Evolutionary conservation across 2,329 filamentous ascomycete genomes (phyloP).

Genomic region (Botryotinia convoluta): DNA sequence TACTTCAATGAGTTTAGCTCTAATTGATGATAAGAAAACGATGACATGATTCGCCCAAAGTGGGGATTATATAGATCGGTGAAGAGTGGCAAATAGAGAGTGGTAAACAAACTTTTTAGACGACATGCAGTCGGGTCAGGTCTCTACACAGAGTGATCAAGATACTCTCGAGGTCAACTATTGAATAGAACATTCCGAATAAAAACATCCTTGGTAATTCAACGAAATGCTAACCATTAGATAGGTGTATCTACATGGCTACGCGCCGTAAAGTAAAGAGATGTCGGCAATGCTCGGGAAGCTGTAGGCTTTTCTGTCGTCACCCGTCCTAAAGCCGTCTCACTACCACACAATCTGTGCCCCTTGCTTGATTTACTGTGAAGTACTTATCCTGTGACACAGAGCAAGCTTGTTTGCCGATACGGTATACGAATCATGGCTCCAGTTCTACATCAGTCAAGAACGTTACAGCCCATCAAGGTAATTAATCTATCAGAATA

Average conservation of each 20-base stretch:
- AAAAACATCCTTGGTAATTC: not conserved
- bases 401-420: not conserved
- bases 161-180: not conserved
- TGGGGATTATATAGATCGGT: not conserved
- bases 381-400: not conserved
- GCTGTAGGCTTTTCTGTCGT: not conserved
- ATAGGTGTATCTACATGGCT: not conserved
- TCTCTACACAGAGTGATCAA: too few relatives aligned
- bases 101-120: slow-evolving; percentile 1
- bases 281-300: not conserved
- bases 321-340: not conserved
- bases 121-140: not conserved
- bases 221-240: not conserved
- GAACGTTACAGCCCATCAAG: not conserved
- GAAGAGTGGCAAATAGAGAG: not conserved
- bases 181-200: not conserved
- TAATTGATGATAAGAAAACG: accelerated
- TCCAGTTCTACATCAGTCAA: not conserved
- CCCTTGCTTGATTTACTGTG: not conserved
- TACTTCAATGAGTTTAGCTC: not conserved
- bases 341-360: not conserved
- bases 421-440: not conserved
- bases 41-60: not conserved
- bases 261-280: not conserved
- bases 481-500: not conserved